phyloP scores from a whole-genome alignment of 371 early-diverging fungal species.

The Mucor piriformis region DNA sequence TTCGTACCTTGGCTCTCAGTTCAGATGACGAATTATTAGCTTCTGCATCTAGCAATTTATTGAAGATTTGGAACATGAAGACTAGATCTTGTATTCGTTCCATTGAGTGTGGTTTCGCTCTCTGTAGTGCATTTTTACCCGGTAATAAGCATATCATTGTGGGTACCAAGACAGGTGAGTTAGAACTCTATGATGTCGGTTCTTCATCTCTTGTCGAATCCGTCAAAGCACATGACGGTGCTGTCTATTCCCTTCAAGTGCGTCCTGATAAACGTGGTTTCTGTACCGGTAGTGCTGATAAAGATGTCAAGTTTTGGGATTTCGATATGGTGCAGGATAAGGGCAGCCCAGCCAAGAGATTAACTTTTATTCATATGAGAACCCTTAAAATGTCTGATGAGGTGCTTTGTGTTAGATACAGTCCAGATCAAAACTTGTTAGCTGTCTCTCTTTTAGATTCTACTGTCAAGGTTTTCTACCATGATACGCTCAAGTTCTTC shows the following conservation, averaged over 20 bases:
- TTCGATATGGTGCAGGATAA: slow-evolving; percentile 64
- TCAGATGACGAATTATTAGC: slow-evolving; percentile 85
- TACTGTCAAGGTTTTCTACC: slow-evolving; percentile 96
- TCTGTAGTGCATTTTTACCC: slow-evolving; percentile 89
- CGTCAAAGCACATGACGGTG: slow-evolving; percentile 88
- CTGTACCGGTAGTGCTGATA: slow-evolving; percentile 92
- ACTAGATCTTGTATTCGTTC: slow-evolving; percentile 84
- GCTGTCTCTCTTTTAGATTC: slow-evolving; percentile 92
- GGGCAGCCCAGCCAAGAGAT: slow-evolving; percentile 45
- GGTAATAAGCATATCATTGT: slow-evolving; percentile 87
- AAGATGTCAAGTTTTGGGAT: slow-evolving; percentile 97
- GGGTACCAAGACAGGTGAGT: slow-evolving; percentile 89
- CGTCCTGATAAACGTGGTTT: slow-evolving; percentile 89
- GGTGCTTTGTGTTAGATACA: slow-evolving; percentile 83
- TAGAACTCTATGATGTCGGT: slow-evolving; percentile 88
- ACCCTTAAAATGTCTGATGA: slow-evolving; percentile 94
- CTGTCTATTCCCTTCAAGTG: slow-evolving; percentile 85
- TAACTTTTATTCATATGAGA: slow-evolving; percentile 83
- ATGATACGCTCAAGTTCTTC: slow-evolving; percentile 95
- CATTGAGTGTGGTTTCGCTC: slow-evolving; percentile 84
- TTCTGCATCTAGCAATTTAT: slow-evolving; percentile 75
- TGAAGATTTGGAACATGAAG: slow-evolving; percentile 90
- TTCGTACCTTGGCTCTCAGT: slow-evolving; percentile 84
- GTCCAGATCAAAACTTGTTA: slow-evolving; percentile 83
- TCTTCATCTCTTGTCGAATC: slow-evolving; percentile 80